Conservation (phyloP, 1,284 basidiomycete species). For the Apiotrichum brassicae region DNA sequence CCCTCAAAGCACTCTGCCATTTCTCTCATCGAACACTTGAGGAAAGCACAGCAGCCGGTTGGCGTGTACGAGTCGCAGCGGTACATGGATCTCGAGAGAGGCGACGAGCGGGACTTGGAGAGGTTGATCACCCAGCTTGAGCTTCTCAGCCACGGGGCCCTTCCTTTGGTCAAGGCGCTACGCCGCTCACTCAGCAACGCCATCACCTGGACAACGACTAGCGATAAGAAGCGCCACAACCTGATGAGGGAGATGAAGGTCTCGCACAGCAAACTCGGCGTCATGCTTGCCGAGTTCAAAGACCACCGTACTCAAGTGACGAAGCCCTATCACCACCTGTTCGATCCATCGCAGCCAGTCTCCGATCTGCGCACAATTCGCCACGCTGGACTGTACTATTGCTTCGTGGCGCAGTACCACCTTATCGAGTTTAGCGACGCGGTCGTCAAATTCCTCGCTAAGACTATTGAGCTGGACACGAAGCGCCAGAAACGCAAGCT, state of each 20-base stretch:
- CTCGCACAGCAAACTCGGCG: background rate
- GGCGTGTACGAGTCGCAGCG: constrained; percentile 73
- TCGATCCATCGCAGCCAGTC: constrained; percentile 49
- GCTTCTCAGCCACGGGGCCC: constrained; percentile 56
- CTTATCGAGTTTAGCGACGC: constrained; percentile 55
- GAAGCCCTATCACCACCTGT: constrained; percentile 61
- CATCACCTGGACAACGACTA: constrained; percentile 21
- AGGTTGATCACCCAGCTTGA: constrained; percentile 53
- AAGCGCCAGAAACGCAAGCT: constrained; percentile 52
- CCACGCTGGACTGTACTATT: constrained; percentile 53
- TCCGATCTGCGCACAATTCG: constrained; percentile 16
- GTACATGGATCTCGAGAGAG: constrained; percentile 69
- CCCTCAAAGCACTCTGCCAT: constrained; percentile 25
- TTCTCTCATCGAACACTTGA: constrained; percentile 36
- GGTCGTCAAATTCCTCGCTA: constrained; percentile 52
- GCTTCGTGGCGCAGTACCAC: constrained; percentile 68
- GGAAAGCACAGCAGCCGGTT: constrained; percentile 55
- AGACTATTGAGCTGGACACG: constrained; percentile 57
- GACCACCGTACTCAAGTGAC: constrained; percentile 54
- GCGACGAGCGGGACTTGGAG: constrained; percentile 47
- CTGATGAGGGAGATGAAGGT: background rate
- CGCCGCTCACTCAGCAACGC: constrained; percentile 27
- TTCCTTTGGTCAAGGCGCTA: constrained; percentile 49
- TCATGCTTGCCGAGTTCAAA: constrained; percentile 49
- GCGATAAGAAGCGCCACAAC: constrained; percentile 1